Evolutionary conservation across 306 rosid species (phyloP).

Genomic region (Fagus sylvatica): DNA sequence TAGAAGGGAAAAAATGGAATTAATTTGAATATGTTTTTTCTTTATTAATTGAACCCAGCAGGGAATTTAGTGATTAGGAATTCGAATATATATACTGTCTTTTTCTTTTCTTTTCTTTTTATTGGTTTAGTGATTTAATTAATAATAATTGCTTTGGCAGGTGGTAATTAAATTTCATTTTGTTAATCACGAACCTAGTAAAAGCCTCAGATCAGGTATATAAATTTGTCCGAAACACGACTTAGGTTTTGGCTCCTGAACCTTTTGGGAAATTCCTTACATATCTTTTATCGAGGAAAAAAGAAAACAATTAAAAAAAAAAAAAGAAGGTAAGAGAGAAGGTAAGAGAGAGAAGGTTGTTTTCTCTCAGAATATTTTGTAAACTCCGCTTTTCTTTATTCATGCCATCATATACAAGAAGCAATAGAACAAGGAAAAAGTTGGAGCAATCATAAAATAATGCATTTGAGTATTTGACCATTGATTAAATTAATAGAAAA

Average conservation of each 20-base stretch:
- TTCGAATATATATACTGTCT: too few relatives aligned
- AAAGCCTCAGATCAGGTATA: not conserved
- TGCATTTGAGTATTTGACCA: conserved; percentile 4
- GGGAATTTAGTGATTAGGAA: too few relatives aligned
- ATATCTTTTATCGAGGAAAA: conserved; percentile 23
- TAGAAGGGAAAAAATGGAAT: too few relatives aligned
- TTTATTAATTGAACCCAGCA: too few relatives aligned
- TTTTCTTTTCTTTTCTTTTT: too few relatives aligned
- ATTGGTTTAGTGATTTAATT: too few relatives aligned
- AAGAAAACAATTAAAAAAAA: not conserved
- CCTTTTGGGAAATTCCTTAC: not conserved
- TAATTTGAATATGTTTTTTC: too few relatives aligned
- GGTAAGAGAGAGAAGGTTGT: not conserved
- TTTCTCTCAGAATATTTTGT: conserved; percentile 26
- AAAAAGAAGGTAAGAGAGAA: too few relatives aligned
- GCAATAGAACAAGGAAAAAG: conserved; percentile 17
- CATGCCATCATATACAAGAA: conserved; percentile 24
- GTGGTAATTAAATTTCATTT: not conserved
- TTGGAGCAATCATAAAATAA: not conserved
- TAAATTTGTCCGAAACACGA: conserved; percentile 9
- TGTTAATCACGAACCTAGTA: not conserved
- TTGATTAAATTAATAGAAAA: not conserved
- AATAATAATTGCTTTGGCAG: not conserved
- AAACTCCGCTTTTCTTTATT: conserved; percentile 24
- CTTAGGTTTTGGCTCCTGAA: not conserved